Evolutionary conservation across 768 basidiomycete species (phyloP).

Genomic region (Macrocybe gigantea): DNA sequence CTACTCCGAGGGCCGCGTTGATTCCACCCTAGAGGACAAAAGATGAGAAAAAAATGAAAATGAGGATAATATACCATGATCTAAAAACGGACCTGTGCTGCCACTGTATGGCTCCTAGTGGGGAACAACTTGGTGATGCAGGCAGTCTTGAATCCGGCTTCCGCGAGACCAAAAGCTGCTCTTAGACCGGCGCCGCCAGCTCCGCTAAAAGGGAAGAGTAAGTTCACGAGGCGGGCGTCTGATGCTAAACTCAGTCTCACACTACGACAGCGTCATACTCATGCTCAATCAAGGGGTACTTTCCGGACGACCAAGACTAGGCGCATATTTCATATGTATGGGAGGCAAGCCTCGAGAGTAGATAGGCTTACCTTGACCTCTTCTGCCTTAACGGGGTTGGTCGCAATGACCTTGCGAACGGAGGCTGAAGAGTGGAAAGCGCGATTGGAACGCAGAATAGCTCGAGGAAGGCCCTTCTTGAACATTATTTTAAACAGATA

Average conservation of each 20-base stretch:
- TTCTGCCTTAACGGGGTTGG: slow-evolving; percentile 74
- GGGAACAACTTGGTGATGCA: slow-evolving; percentile 99
- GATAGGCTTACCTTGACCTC: slow-evolving; percentile 60
- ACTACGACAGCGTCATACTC: slow-evolving; percentile 99
- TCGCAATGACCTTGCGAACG: slow-evolving; percentile 56
- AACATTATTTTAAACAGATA: slow-evolving; percentile 37
- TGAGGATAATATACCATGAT: neutral
- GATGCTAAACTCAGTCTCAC: slow-evolving; percentile 47
- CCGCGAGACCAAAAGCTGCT: slow-evolving; percentile 97
- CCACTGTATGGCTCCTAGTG: slow-evolving; percentile 97
- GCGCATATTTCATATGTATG: slow-evolving; percentile 4
- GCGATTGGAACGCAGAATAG: slow-evolving; percentile 43
- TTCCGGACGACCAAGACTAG: slow-evolving; percentile 75
- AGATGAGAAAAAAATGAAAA: slow-evolving; percentile 5
- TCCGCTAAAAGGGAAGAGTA: slow-evolving; percentile 48
- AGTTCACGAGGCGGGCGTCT: neutral
- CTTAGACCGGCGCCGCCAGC: slow-evolving; percentile 98
- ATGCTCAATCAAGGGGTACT: slow-evolving; percentile 97
- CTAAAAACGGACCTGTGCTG: slow-evolving; percentile 69
- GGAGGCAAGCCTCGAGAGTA: slow-evolving; percentile 10
- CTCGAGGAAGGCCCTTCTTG: slow-evolving; percentile 55
- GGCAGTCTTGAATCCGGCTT: slow-evolving; percentile 97
- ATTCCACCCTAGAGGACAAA: slow-evolving; percentile 74
- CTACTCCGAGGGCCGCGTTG: slow-evolving; percentile 92
- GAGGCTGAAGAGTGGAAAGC: slow-evolving; percentile 64